These are phyloP conservation scores for Saussurea involucrata DNA, from an alignment of 129 eudicot genomes.

Conservation along the genomic window DNA sequence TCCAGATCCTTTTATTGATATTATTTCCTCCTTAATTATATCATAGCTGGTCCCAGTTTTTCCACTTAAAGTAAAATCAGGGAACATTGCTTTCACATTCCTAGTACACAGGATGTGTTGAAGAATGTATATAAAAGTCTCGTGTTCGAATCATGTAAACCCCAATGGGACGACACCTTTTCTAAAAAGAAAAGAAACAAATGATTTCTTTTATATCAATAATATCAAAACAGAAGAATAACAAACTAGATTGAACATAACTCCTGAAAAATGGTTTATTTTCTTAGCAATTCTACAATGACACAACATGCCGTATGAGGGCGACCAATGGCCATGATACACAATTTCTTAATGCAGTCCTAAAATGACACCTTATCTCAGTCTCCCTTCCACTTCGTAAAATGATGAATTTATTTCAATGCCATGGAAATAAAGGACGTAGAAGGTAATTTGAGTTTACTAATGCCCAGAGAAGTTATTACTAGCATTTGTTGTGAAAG, in stretches of 20 bases:
- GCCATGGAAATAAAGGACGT: neutral
- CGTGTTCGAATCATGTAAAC: neutral
- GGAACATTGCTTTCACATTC: neutral
- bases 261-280: neutral
- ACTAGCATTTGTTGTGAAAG: neutral
- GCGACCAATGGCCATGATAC: neutral
- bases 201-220: neutral
- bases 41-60: neutral
- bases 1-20: neutral
- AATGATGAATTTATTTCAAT: neutral
- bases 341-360: neutral
- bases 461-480: neutral
- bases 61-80: neutral
- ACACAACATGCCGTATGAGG: neutral
- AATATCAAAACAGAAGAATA: neutral
- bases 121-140: neutral
- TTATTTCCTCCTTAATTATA: neutral
- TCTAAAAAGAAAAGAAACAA: neutral
- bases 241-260: neutral
- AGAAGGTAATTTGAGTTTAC: neutral
- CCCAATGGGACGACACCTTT: neutral
- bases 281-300: neutral
- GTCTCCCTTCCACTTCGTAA: neutral
- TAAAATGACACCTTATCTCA: neutral
- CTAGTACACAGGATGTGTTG: neutral